Evolutionary conservation across 306 rosid species (phyloP).

Genomic region (apple (Malus domestica)): ASM211411v1 NC_041800.1:27559733-27560232

Average conservation of each 20-base stretch:
- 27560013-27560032: conserved; percentile 72
- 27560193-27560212: conserved; percentile 76
- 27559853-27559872: conserved; percentile 18
- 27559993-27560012: conserved; percentile 59
- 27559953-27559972: conserved; percentile 72
- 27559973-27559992: conserved; percentile 65
- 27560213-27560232: conserved; percentile 65
- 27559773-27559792: conserved; percentile 51
- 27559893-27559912: conserved; percentile 87
- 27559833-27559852: conserved; percentile 42
- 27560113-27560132: conserved; percentile 81
- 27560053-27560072: conserved; percentile 86
- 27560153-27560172: conserved; percentile 73
- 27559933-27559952: conserved; percentile 79
- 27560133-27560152: conserved; percentile 71
- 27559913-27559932: conserved; percentile 76
- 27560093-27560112: conserved; percentile 81
- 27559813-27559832: conserved; percentile 32
- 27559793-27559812: conserved; percentile 35
- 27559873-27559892: conserved; percentile 31
- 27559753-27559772: not conserved
- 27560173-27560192: conserved; percentile 77
- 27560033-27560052: conserved; percentile 85
- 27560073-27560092: conserved; percentile 73
- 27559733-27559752: conserved; percentile 1